Percentiles rank a stretch among this genome's conserved stretches.
These are phyloP conservation scores for Blastomyces gilchristii DNA, from an alignment of 2,329 filamentous ascomycete species.

Conservation along the genomic window DNA sequence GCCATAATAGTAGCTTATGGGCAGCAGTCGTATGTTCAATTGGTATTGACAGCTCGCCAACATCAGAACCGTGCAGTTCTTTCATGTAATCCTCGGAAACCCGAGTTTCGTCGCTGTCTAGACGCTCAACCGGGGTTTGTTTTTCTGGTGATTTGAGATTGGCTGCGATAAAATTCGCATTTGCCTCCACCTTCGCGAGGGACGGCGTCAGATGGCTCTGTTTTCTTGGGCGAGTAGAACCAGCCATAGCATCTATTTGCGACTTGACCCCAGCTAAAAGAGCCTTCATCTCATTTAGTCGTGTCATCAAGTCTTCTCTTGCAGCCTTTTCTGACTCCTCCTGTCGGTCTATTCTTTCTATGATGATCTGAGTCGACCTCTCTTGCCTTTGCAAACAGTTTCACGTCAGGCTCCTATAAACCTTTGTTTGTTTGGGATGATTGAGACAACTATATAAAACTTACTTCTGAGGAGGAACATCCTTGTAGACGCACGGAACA, in stretches of 20 bases:
- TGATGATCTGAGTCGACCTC: conserved; percentile 30
- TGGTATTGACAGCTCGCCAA: conserved; percentile 60
- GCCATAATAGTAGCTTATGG: conserved; percentile 66
- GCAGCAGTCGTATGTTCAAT: conserved; percentile 85
- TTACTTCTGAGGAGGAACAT: conserved; percentile 84
- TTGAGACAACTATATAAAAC: conserved; percentile 26
- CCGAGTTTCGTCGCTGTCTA: background rate
- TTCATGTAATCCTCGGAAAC: conserved; percentile 12
- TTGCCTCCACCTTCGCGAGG: background rate
- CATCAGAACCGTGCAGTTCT: conserved; percentile 37
- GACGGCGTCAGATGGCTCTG: background rate
- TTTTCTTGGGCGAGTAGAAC: conserved; percentile 2
- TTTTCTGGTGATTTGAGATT: background rate
- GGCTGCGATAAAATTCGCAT: background rate
- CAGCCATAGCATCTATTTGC: background rate
- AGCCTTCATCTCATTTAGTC: conserved; percentile 5
- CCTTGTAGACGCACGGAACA: conserved; percentile 75
- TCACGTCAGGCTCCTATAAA: background rate
- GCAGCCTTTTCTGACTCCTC: conserved; percentile 19
- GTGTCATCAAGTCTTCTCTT: background rate
- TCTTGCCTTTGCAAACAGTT: conserved; percentile 26
- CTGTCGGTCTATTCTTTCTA: conserved; percentile 27
- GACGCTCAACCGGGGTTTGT: background rate
- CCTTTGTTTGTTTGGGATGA: background rate
- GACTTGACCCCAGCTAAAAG: conserved; percentile 7